phyloP scores from a whole-genome alignment of 2,329 filamentous ascomycete species.

The Colletotrichum navitas region DNA sequence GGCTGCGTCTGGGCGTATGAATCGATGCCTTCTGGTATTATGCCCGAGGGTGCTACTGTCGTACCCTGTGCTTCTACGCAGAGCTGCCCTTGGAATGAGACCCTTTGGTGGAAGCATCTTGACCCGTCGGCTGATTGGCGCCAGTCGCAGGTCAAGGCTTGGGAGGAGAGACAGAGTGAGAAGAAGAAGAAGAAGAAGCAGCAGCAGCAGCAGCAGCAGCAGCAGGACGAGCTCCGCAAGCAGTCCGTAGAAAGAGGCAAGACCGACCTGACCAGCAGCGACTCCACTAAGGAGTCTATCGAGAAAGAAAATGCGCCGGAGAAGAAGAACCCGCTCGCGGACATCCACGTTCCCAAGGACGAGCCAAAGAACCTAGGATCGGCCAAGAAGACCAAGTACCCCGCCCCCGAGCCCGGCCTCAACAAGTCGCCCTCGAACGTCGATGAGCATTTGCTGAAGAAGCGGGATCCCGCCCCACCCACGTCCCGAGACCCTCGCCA shows the following conservation, averaged over 20 bases:
- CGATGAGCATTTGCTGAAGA: slow-evolving; percentile 38
- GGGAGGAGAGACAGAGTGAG: slow-evolving; percentile 57
- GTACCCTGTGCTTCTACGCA: slow-evolving; percentile 62
- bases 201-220: slow-evolving; percentile 50
- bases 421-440: slow-evolving; percentile 37
- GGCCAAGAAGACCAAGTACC: slow-evolving; percentile 41
- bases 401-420: slow-evolving; percentile 32
- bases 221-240: slow-evolving; percentile 47
- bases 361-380: slow-evolving; percentile 29
- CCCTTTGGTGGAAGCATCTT: slow-evolving; percentile 61
- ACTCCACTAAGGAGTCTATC: neutral
- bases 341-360: slow-evolving; percentile 32
- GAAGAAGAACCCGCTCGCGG: slow-evolving; percentile 33
- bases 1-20: slow-evolving; percentile 80
- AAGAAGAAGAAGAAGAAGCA: too few species aligned
- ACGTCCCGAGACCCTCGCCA: slow-evolving; percentile 41
- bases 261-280: neutral
- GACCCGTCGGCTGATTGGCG: slow-evolving; percentile 61
- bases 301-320: neutral
- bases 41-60: slow-evolving; percentile 69
- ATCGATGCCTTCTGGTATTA: slow-evolving; percentile 70
- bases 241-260: slow-evolving; percentile 26
- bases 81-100: slow-evolving; percentile 67
- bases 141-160: slow-evolving; percentile 58
- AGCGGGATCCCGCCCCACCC: slow-evolving; percentile 29